Base-by-base conservation (phyloP, 768 basidiomycete genomes). In the Pisolithus sp. region DNA sequence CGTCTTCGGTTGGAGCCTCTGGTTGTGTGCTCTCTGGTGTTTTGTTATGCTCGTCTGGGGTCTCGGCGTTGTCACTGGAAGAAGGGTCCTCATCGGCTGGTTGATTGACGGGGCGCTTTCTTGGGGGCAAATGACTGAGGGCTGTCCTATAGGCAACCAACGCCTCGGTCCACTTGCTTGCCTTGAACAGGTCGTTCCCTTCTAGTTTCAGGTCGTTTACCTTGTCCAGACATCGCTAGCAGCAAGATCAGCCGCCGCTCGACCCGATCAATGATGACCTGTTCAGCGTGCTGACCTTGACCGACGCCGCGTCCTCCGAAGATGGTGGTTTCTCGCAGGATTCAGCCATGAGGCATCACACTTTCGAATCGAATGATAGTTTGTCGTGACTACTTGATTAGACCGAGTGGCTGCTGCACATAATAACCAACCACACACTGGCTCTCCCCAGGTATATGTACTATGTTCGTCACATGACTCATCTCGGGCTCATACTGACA, bases 131-230 rank as follows among this genome's bases (percentile, higher is more conserved):
- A 46, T 70, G 73, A 30, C 75, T 74, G n/a, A 94, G 73, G 3
- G 79, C 93, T 37, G 79, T 71, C 53, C 74, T 76, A 66, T 96
- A 96, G 3, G 79, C 69, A 15, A 73, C 76, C 10, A 92, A 71
- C 4, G 93, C 91, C 56, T 83, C 80, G 24, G 76, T 73, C 84
- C 87, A 90, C 54, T 75, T 69, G 37, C 75, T 68, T 18, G 77
- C 68, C 44, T 81, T 82, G 68, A 92, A 95, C 54, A 74, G 70
- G 3, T 77, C 76, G 56, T 93, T 95, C 17, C 92, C 93, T 61
- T 85, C 78, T 7, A 70, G 67, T 67, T 94, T 96, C 49, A 85
- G 68, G 44, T 78, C 76, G 24, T 79, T 77, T 15, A 85, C 86
- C 54, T 73, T 69, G 28, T 56, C 61, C 13, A 88, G 68, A 47